Percentiles rank a stretch among this genome's conserved stretches.
phyloP scores from a whole-genome alignment of 805 yeast species.

The Ascoidea rubescens region DNA sequence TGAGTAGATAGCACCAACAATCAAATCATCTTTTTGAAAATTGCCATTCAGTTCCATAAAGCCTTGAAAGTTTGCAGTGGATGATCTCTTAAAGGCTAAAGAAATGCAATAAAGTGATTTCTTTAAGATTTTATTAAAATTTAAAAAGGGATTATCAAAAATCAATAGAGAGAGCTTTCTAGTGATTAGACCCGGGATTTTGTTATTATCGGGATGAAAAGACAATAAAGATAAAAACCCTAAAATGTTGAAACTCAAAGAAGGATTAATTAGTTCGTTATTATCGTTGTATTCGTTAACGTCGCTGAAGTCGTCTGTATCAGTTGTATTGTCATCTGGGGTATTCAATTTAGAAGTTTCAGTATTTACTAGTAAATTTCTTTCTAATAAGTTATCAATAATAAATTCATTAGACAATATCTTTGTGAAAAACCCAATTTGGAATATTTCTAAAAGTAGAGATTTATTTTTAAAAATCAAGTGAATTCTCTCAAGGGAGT shows the following conservation, averaged over 20 bases:
- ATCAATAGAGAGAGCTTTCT: slow-evolving; percentile 31
- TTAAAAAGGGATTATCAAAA: slow-evolving; percentile 40
- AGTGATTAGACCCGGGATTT: slow-evolving; percentile 39
- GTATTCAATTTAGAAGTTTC: slow-evolving; percentile 7
- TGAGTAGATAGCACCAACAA: slow-evolving; percentile 74
- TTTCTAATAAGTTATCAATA: slow-evolving; percentile 25
- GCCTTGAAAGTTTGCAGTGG: not conserved
- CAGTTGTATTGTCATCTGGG: not conserved
- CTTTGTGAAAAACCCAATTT: slow-evolving; percentile 37
- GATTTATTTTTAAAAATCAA: slow-evolving; percentile 42
- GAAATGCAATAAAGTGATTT: slow-evolving; percentile 25
- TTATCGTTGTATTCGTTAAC: slow-evolving; percentile 1
- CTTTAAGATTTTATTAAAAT: slow-evolving; percentile 16
- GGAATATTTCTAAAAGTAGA: slow-evolving; percentile 43
- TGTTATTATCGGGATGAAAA: slow-evolving; percentile 10
- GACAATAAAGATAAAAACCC: slow-evolving; percentile 8
- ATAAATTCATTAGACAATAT: slow-evolving; percentile 29
- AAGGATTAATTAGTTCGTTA: slow-evolving; percentile 5
- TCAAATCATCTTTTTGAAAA: slow-evolving; percentile 43
- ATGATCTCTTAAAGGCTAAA: slow-evolving; percentile 33
- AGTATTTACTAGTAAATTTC: slow-evolving; percentile 32
- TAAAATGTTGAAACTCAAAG: slow-evolving; percentile 7
- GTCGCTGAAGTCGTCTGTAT: not conserved
- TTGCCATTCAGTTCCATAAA: too few species aligned
- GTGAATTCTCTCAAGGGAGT: slow-evolving; percentile 31